Base-by-base conservation (phyloP, 306 rosid species). In the Fagus sylvatica region DNA sequence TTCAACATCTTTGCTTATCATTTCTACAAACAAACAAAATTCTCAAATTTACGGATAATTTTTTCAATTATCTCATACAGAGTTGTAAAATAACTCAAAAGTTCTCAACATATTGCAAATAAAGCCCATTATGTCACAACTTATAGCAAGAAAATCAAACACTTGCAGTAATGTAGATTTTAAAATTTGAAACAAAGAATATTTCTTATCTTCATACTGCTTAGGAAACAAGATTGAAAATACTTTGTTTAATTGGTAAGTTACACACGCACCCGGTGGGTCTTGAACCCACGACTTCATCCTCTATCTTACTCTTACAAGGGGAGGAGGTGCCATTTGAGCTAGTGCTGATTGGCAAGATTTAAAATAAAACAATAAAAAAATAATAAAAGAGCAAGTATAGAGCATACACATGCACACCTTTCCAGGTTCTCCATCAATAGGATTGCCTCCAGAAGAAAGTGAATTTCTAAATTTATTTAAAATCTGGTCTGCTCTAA, bases 361-460 rank as follows among this genome's bases (percentile, higher is more conserved):
- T 46, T 46, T 22, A 32, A 22, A 72, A 61, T 13, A 13, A 15
- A 62, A 34, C 6, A 1, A 7, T 22, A 28, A 59, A 2, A 11
- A 11, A 40, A 68, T 15, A 19, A 6, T 46, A 22, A 8, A 28
- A 32, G 15, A n/a, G 40, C 74, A 70, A 12, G 74, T n/a, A 10
- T 46, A 15, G 13, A 30, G 56, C 4, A 69, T 36, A 82, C 65
- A 76, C 32, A 75, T 22, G 65, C 89, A 71, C 86, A 94, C 97
- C 97, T 79, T 83, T 78, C 54, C 72, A 73, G 77, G 81, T 67
- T 81, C 89, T 79, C 69, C 66, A 55, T 76, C 79, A 74, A 62
- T 55, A 34, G 69, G 61, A 80, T 74, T 79, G 75, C 80, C 88
- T 69, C 74, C 71, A 12, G 76, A 79, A 80, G 92, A 80, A 75